phyloP scores from a whole-genome alignment of 2,329 filamentous ascomycete species.

The Alternaria postmessia region DNA sequence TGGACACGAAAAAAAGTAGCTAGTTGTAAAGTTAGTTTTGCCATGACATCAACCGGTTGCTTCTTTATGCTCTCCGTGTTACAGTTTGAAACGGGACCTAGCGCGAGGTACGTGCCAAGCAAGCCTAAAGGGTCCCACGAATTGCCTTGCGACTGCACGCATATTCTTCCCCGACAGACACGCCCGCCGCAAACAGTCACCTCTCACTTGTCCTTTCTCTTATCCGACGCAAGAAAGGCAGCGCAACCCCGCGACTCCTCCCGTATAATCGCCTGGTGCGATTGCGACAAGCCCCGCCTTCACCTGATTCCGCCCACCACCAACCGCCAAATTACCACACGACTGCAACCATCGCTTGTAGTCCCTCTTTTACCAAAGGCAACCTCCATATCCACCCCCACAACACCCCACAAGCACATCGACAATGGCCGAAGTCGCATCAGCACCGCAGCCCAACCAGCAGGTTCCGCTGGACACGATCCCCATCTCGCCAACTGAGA shows the following conservation, averaged over 20 bases:
- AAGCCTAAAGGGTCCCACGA: slow-evolving; percentile 24
- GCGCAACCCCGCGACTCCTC: slow-evolving; percentile 32
- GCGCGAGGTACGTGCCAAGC: slow-evolving; percentile 15
- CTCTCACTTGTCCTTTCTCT: slow-evolving; percentile 22
- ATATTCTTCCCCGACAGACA: slow-evolving; percentile 36
- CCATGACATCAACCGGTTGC: slow-evolving; percentile 1
- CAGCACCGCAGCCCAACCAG: slow-evolving; percentile 52
- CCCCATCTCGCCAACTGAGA: slow-evolving; percentile 61
- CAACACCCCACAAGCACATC: slow-evolving; percentile 10
- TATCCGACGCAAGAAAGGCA: slow-evolving; percentile 19
- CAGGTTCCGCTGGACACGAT: slow-evolving; percentile 65
- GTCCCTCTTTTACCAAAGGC: slow-evolving; percentile 6
- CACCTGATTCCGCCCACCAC: slow-evolving; percentile 25
- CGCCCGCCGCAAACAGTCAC: slow-evolving; percentile 26
- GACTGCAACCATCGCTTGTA: slow-evolving; percentile 16
- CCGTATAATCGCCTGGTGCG: slow-evolving; percentile 46
- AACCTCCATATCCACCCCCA: not conserved
- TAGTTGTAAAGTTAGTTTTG: slow-evolving; percentile 71
- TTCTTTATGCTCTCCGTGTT: slow-evolving; percentile 17
- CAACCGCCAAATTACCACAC: slow-evolving; percentile 25
- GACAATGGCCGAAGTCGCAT: slow-evolving; percentile 50
- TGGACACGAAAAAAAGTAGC: slow-evolving; percentile 24
- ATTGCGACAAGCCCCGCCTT: slow-evolving; percentile 35
- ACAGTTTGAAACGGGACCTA: slow-evolving; percentile 26
- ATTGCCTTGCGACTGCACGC: slow-evolving; percentile 25